Base-by-base conservation (phyloP, 148 eudicot species). In the Salicornia ramosissima region DNA sequence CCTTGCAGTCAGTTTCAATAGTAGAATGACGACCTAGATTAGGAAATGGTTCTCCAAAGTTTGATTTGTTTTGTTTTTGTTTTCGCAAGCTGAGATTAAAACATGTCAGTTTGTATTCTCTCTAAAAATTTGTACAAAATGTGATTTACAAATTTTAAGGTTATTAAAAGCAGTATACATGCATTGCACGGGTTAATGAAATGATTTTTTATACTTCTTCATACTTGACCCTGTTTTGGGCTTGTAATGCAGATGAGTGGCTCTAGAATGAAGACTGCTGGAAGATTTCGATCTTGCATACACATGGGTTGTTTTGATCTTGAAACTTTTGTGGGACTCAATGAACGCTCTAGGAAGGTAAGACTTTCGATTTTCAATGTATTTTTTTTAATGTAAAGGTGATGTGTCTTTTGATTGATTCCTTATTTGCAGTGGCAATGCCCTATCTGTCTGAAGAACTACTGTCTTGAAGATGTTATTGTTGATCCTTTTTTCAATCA, bases 281-380 rank as follows among this genome's bases (percentile, higher is more conserved):
- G 97, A 73, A 90, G 98, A 80, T 93, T 93, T 75, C 90, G 80
- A 80, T 77, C 92, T 65, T 93, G 98, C 78, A 87, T 72, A 10
- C 98, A 93, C 80, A 88, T 90, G 96, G 98, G 96, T 65, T 93
- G 98, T 76, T 93, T 93, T 86, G 98, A 93, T 93, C 95, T 93
- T 62, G 85, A 88, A 71, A 85, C 87, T 55, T 87, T 93, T 79
- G 86, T 90, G 71, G 85, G 79, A 77, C 82, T 93, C 73, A 93
- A 93, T 75, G 92, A 90, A 69, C 90, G 92, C 60, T 86, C 96
- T 53, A 86, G 89, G 73, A 93, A 93, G 98, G 98, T 85, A 87
- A 87, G 92, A 26, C 56, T 53, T 67, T 66, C 25, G 6, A 10
- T 36, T 4, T 57, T 46, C 9, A 42, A 6, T 42, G n/a, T 52